Base-by-base conservation (phyloP, 139 green algal species). In the Eudorina sp. region DNA sequence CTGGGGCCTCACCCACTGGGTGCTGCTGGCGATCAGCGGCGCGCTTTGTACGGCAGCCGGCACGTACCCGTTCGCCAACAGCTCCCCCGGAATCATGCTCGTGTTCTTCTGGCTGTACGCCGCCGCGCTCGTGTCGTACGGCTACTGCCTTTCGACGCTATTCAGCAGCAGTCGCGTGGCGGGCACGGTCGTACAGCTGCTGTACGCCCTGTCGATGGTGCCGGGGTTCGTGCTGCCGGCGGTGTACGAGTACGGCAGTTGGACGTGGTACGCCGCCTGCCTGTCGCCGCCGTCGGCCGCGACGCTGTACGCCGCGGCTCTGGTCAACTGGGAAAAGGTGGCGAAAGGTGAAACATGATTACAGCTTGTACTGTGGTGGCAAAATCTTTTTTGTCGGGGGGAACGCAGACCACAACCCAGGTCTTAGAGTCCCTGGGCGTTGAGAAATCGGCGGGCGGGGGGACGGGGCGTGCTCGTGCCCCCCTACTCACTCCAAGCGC, bases 131-230 rank as follows among this genome's bases (percentile, higher is more conserved):
- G 90, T 97, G 45, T 80, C 90, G 36, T 96, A 93, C 62, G 90
- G 88, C 46, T 97, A 96, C 91, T 95, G 92, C 85, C 62, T 97
- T 18, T 92, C 89, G 45, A 95, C 93, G 1, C 83, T 97, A 1
- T 97, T 97, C 89, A 90, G 74, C 53, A 94, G 88, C 29, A 90
- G 92, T 27, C 87, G 95, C 1, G 90, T 97, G 21, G 95, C 95
- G 5, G 94, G 94, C 36, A 94, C 92, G 23, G 92, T 91, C 2
- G 89, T 83, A 1, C 93, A 94, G 75, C 72, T 98, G 43, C 68
- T 96, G 36, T 98, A 97, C 66, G 91, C 92, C 0, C 70, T 96
- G 1, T 93, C 95, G 19, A 95, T 97, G 92, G 70, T 97, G 6
- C 95, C 95, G 3, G 95, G 94, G 84, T 97, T 91, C 73, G 77